These are phyloP conservation scores for Acephala macrosclerotiorum DNA, from an alignment of 2,329 filamentous ascomycete species.

Conservation along the genomic window DNA sequence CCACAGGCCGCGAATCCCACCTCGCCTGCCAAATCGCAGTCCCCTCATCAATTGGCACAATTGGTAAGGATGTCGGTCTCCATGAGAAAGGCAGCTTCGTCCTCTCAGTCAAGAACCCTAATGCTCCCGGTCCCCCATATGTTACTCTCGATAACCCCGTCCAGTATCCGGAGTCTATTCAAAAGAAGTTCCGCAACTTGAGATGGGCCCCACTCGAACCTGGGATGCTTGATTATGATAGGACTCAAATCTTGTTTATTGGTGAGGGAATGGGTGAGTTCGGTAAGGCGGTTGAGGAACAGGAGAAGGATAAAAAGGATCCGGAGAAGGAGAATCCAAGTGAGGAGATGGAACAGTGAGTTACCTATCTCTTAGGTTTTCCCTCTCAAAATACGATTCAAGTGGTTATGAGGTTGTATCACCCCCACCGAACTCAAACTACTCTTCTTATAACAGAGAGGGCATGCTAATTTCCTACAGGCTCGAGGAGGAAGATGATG, in stretches of 20 bases:
- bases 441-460: too few species aligned
- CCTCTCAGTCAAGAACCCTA: constrained; percentile 81
- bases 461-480: too few species aligned
- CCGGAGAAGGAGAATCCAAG: constrained; percentile 66
- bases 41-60: constrained; percentile 70
- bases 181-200: constrained; percentile 74
- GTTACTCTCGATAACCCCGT: constrained; percentile 69
- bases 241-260: constrained; percentile 81
- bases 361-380: too few species aligned
- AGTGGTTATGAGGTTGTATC: too few species aligned
- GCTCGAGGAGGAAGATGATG: constrained; percentile 76
- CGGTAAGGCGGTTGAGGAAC: constrained; percentile 61
- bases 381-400: too few species aligned
- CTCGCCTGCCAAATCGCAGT: constrained; percentile 82
- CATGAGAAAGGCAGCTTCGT: constrained; percentile 74
- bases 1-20: constrained; percentile 75
- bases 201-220: constrained; percentile 80
- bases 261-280: constrained; percentile 68
- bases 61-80: constrained; percentile 80
- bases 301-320: constrained; percentile 62
- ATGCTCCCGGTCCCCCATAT: constrained; percentile 69
- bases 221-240: constrained; percentile 75
- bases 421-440: too few species aligned
- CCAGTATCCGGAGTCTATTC: constrained; percentile 74
- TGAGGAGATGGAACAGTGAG: constrained; percentile 76